Evolutionary conservation across 108 stramenopile genomes (phyloP).

Genomic region (Fragilaria radians): DNA sequence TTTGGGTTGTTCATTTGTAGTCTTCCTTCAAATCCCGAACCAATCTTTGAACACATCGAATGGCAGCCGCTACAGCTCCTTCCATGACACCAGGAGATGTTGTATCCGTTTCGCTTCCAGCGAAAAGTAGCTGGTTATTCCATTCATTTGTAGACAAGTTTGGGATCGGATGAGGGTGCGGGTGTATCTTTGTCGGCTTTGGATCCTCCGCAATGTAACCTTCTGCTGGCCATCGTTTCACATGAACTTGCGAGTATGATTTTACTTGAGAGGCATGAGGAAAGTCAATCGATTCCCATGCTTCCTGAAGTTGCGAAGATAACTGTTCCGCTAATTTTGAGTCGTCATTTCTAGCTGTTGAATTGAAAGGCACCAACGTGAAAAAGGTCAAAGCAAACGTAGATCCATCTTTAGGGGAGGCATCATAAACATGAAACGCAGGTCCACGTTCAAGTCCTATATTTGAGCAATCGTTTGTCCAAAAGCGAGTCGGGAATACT

Average conservation of each 20-base stretch:
- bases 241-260: constrained; percentile 13
- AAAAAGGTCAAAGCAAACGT: constrained; percentile 40
- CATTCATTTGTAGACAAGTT: constrained; percentile 38
- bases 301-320: constrained; percentile 22
- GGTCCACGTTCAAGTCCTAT: constrained; percentile 19
- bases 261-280: constrained; percentile 8
- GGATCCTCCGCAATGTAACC: constrained; percentile 37
- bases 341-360: constrained; percentile 16
- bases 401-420: constrained; percentile 24
- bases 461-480: constrained; percentile 21
- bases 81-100: constrained; percentile 61
- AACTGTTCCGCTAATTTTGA: constrained; percentile 22
- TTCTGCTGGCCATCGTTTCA: constrained; percentile 41
- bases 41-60: constrained; percentile 34
- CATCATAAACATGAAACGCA: constrained; percentile 63
- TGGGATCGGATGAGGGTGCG: constrained; percentile 36
- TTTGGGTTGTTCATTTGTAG: too few relatives aligned
- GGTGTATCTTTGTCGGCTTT: constrained; percentile 24
- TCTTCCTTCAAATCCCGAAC: too few relatives aligned
- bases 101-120: constrained; percentile 49
- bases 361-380: constrained; percentile 14
- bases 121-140: constrained; percentile 39
- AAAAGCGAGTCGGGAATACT: constrained; percentile 33
- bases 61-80: constrained; percentile 46
- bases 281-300: constrained; percentile 10